Evolutionary conservation across 2,329 filamentous ascomycete genomes (phyloP).

Genomic region (Corniculantispora saksenae): DNA sequence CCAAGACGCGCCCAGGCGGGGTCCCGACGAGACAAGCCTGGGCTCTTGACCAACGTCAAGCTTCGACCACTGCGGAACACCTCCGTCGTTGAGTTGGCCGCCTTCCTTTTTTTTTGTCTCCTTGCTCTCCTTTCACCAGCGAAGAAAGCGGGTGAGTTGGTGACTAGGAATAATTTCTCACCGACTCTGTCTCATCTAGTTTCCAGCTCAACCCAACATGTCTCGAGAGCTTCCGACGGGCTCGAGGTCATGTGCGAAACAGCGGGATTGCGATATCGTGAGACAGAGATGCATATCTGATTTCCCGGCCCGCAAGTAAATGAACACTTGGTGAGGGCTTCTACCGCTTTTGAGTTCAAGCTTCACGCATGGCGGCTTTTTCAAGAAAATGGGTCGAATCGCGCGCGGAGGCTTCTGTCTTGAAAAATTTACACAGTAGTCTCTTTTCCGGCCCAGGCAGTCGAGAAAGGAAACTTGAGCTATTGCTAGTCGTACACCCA

Average conservation of each 20-base stretch:
- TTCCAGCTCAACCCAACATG: neutral
- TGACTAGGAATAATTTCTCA: neutral
- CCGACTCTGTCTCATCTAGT: neutral
- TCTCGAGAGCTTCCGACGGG: neutral
- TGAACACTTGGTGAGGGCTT: neutral
- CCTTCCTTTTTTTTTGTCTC: too few relatives aligned
- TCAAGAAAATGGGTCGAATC: too few relatives aligned
- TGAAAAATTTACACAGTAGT: too few relatives aligned
- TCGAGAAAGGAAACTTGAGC: too few relatives aligned
- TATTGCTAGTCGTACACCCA: too few relatives aligned
- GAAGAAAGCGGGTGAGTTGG: neutral
- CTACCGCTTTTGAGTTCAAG: too few relatives aligned
- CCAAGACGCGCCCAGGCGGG: neutral
- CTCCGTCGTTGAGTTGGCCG: neutral
- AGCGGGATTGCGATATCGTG: neutral
- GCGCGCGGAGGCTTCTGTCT: too few relatives aligned
- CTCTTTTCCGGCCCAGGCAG: too few relatives aligned
- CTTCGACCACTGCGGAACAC: neutral
- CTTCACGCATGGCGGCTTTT: too few relatives aligned
- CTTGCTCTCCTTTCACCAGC: neutral
- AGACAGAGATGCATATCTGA: neutral
- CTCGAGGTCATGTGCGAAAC: neutral
- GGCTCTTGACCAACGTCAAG: neutral
- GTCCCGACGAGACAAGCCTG: neutral
- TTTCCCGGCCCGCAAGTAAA: neutral